phyloP scores from a whole-genome alignment of 176 grass and related monocot species.

The Carex kokanica region DNA sequence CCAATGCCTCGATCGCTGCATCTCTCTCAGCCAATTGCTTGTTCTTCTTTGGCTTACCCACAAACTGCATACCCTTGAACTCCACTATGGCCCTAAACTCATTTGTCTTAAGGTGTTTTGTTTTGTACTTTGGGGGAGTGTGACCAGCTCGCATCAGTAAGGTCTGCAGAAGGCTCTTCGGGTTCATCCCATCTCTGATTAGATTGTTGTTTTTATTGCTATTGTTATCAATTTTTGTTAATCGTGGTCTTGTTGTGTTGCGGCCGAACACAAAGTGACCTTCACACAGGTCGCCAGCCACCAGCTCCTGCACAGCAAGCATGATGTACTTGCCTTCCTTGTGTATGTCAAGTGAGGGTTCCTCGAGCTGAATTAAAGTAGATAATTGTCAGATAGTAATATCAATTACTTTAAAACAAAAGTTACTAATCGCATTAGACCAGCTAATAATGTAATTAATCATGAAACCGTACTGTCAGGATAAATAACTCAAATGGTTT shows the following conservation, averaged over 20 bases:
- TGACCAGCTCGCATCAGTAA: constrained; percentile 89
- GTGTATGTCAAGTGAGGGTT: constrained; percentile 69
- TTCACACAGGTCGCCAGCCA: constrained; percentile 83
- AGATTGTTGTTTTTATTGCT: constrained; percentile 47
- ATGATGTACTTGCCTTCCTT: constrained; percentile 93
- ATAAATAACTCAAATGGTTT: background rate
- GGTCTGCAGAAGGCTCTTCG: constrained; percentile 86
- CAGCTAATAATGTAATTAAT: background rate
- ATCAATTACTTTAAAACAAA: background rate
- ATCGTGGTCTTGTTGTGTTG: constrained; percentile 43
- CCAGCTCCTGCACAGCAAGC: constrained; percentile 79
- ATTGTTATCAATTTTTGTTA: constrained; percentile 6
- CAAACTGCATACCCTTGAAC: constrained; percentile 95
- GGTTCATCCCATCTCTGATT: constrained; percentile 63
- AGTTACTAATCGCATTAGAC: background rate
- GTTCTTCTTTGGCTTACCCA: constrained; percentile 89
- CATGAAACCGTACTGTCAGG: background rate
- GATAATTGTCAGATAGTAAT: constrained; percentile 14
- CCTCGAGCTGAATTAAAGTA: constrained; percentile 58
- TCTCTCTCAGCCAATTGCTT: constrained; percentile 91
- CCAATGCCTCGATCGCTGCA: constrained; percentile 80
- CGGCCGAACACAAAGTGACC: constrained; percentile 92
- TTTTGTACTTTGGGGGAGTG: constrained; percentile 90
- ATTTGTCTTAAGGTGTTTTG: constrained; percentile 89
- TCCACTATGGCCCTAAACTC: constrained; percentile 93